These are phyloP conservation scores for Trichoderma guizhouense DNA, from an alignment of 2,329 filamentous ascomycete genomes.

Conservation along the genomic window DNA sequence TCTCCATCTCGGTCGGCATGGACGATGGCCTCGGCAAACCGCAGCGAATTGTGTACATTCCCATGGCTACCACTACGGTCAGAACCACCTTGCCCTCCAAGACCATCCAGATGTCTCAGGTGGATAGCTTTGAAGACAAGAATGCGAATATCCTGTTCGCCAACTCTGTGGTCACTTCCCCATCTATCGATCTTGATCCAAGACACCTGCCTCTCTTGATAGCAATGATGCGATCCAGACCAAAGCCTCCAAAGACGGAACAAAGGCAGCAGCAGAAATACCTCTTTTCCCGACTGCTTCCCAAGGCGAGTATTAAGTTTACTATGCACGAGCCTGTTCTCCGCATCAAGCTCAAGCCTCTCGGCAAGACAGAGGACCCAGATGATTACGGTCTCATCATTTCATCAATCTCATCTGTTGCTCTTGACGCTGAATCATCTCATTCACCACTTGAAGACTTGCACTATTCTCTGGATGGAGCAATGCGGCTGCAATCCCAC, in stretches of 20 bases:
- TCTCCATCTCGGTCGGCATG: slow-evolving; percentile 87
- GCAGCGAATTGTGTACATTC: slow-evolving; percentile 86
- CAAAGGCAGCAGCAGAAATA: slow-evolving; percentile 52
- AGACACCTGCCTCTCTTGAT: slow-evolving; percentile 84
- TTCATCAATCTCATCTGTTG: slow-evolving; percentile 89
- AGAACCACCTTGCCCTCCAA: slow-evolving; percentile 94
- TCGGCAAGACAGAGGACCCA: slow-evolving; percentile 59
- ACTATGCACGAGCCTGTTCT: slow-evolving; percentile 96
- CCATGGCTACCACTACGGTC: slow-evolving; percentile 94
- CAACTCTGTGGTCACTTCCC: slow-evolving; percentile 93
- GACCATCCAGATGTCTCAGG: slow-evolving; percentile 74
- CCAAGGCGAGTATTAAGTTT: slow-evolving; percentile 91
- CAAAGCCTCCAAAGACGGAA: slow-evolving; percentile 32
- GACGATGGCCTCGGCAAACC: slow-evolving; percentile 85
- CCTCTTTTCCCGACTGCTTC: slow-evolving; percentile 83
- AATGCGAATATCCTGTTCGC: slow-evolving; percentile 97
- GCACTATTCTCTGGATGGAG: slow-evolving; percentile 82
- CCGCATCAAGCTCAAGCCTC: slow-evolving; percentile 80
- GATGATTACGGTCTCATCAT: slow-evolving; percentile 95
- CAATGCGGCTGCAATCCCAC: slow-evolving; percentile 79
- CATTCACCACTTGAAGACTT: slow-evolving; percentile 80
- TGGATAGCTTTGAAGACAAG: slow-evolving; percentile 71
- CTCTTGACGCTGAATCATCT: slow-evolving; percentile 91
- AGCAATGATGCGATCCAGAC: slow-evolving; percentile 64
- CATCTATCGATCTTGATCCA: slow-evolving; percentile 88